Conservation (phyloP, 768 basidiomycete species). For the Boletales sp. region DNA sequence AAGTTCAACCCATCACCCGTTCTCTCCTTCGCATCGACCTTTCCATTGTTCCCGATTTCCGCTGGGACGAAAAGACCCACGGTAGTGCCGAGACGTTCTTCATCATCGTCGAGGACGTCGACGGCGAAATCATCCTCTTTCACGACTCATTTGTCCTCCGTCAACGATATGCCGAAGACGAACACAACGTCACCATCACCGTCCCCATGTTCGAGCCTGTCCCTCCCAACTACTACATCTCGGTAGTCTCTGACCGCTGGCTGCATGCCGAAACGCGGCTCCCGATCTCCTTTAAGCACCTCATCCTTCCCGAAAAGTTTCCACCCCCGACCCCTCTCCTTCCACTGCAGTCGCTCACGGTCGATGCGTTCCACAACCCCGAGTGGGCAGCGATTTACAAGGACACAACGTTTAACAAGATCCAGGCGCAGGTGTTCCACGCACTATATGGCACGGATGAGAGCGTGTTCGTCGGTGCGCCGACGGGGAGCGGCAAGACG, state of each 20-base stretch:
- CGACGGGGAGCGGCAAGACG: slow-evolving; percentile 96
- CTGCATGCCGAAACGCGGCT: slow-evolving; percentile 91
- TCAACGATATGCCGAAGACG: slow-evolving; percentile 87
- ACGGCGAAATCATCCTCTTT: slow-evolving; percentile 95
- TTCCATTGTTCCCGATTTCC: slow-evolving; percentile 95
- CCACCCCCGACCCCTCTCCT: slow-evolving; percentile 89
- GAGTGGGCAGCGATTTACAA: slow-evolving; percentile 89
- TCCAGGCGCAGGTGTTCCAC: slow-evolving; percentile 99
- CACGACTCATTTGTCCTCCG: slow-evolving; percentile 91
- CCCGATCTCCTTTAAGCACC: slow-evolving; percentile 96
- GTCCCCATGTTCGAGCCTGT: slow-evolving; percentile 97
- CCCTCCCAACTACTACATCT: slow-evolving; percentile 98
- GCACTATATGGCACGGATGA: slow-evolving; percentile 95
- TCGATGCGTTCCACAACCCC: slow-evolving; percentile 89
- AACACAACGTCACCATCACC: slow-evolving; percentile 91
- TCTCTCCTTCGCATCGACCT: slow-evolving; percentile 90
- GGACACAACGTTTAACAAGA: slow-evolving; percentile 90
- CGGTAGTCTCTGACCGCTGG: slow-evolving; percentile 93
- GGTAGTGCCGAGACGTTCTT: slow-evolving; percentile 86
- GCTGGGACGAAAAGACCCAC: slow-evolving; percentile 95
- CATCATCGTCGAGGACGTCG: slow-evolving; percentile 94
- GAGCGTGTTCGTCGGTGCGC: slow-evolving; percentile 95
- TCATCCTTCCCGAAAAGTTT: slow-evolving; percentile 96
- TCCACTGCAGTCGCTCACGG: slow-evolving; percentile 86
- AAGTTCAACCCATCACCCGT: slow-evolving; percentile 95